Evolutionary conservation across 306 rosid genomes (phyloP).

Genomic region (Oxytropis ochrocephala): DNA sequence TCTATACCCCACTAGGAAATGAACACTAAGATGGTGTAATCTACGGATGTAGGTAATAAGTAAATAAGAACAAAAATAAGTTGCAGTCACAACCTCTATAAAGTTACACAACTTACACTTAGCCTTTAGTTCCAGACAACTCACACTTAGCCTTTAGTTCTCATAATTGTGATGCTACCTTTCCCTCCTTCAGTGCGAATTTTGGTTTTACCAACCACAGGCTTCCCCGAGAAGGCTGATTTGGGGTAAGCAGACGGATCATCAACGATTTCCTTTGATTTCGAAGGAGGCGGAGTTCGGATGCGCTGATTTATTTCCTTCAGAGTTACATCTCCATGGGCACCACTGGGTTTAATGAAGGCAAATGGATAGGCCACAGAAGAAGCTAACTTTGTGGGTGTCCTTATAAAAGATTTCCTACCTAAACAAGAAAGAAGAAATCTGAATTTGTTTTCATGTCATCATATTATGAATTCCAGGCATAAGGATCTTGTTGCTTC

Average conservation of each 20-base stretch:
- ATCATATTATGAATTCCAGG: background rate
- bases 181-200: conserved; percentile 91
- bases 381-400: conserved; percentile 71
- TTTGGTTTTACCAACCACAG: conserved; percentile 91
- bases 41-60: background rate
- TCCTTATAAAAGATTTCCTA: conserved; percentile 59
- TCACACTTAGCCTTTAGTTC: conserved; percentile 73
- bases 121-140: conserved; percentile 47
- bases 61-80: conserved; percentile 7
- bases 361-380: conserved; percentile 95
- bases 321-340: conserved; percentile 89
- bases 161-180: conserved; percentile 97
- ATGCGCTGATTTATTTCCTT: conserved; percentile 96
- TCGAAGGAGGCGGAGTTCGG: conserved; percentile 66
- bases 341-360: conserved; percentile 89
- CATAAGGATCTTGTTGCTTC: background rate
- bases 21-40: conserved; percentile 39
- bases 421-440: conserved; percentile 47
- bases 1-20: conserved; percentile 17
- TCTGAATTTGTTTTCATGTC: conserved; percentile 3
- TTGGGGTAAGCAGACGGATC: conserved; percentile 68
- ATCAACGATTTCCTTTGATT: conserved; percentile 40
- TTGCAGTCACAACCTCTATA: conserved; percentile 30
- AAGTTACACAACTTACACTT: conserved; percentile 27
- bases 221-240: conserved; percentile 97